Evolutionary conservation across 1,284 basidiomycete genomes (phyloP).

Genomic region (Mycosarcoma mackinlayi): DNA sequence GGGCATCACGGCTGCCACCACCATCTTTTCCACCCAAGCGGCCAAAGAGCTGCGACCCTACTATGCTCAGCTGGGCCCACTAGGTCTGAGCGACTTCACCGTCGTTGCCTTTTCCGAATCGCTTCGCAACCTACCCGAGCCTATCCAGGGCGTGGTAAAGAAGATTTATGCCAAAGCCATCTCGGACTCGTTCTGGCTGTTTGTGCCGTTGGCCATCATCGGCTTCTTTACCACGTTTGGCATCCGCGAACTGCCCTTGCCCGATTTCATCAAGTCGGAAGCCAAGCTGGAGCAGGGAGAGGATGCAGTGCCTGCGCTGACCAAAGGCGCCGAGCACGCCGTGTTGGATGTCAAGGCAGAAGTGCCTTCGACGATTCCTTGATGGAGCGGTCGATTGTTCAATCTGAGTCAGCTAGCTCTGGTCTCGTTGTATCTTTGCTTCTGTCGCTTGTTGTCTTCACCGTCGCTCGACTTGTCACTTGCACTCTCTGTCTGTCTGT

Average conservation of each 20-base stretch:
- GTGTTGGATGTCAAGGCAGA: constrained; percentile 1
- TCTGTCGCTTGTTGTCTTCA: not conserved
- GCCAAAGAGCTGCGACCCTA: constrained; percentile 11
- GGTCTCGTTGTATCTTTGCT: not conserved
- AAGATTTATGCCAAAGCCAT: constrained; percentile 32
- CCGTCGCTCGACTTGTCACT: not conserved
- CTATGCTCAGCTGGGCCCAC: constrained; percentile 22
- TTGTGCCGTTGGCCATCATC: constrained; percentile 35
- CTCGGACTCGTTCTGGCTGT: constrained; percentile 20
- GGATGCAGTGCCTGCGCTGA: constrained; percentile 7
- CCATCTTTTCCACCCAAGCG: constrained; percentile 42
- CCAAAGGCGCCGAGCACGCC: not conserved
- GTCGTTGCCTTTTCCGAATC: constrained; percentile 28
- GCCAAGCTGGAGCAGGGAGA: constrained; percentile 19
- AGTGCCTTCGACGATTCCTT: constrained; percentile 18
- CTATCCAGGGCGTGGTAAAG: constrained; percentile 13
- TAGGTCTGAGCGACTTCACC: constrained; percentile 38
- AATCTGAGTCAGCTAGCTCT: too few relatives aligned
- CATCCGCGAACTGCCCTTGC: constrained; percentile 40
- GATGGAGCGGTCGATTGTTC: too few relatives aligned
- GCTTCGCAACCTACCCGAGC: constrained; percentile 20
- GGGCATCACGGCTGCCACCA: constrained; percentile 50
- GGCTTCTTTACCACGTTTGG: constrained; percentile 26
- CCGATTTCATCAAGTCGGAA: constrained; percentile 37
- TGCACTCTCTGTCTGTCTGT: not conserved